A percentile compares a stretch with the other conserved stretches of the same genome.
phyloP scores from a whole-genome alignment of 352 stramenopile genomes.

The Phytopythium montanum region DNA sequence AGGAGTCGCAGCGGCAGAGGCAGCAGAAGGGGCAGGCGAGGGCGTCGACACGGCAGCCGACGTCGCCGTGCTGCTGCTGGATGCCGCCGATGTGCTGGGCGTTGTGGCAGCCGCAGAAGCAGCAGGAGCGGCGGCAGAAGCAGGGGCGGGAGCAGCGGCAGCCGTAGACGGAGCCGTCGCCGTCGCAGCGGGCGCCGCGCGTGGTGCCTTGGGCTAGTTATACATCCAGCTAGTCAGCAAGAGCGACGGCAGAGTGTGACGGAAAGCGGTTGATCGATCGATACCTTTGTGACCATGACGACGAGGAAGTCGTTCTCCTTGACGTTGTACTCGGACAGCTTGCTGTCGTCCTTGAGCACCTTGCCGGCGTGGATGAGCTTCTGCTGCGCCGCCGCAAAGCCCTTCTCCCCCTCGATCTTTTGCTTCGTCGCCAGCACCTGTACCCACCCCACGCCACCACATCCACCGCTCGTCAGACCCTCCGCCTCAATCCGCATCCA shows the following conservation, averaged over 20 bases:
- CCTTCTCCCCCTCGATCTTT: constrained; percentile 76
- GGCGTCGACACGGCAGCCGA: constrained; percentile 62
- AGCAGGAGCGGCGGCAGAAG: constrained; percentile 20
- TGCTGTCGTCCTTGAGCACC: constrained; percentile 85
- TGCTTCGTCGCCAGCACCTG: constrained; percentile 75
- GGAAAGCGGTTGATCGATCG: background rate
- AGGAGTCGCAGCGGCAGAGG: constrained; percentile 20
- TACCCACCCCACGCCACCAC: constrained; percentile 5
- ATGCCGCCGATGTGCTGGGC: constrained; percentile 66
- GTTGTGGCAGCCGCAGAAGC: constrained; percentile 22
- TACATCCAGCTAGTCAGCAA: background rate
- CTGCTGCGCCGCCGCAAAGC: constrained; percentile 66
- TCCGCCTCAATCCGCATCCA: background rate
- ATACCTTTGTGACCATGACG: constrained; percentile 85
- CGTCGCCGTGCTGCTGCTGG: constrained; percentile 59
- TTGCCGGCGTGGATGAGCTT: constrained; percentile 89
- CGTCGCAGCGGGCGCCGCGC: constrained; percentile 32
- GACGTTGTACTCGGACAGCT: constrained; percentile 77
- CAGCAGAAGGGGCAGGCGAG: constrained; percentile 40
- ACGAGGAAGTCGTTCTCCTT: constrained; percentile 89
- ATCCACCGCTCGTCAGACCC: constrained; percentile 3
- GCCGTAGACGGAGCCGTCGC: constrained; percentile 21
- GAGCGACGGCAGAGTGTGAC: background rate
- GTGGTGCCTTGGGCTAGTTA: constrained; percentile 51
- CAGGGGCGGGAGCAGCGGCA: constrained; percentile 16